Evolutionary conservation across 2,329 filamentous ascomycete species (phyloP).

Genomic region (Xylaria sp.): DNA sequence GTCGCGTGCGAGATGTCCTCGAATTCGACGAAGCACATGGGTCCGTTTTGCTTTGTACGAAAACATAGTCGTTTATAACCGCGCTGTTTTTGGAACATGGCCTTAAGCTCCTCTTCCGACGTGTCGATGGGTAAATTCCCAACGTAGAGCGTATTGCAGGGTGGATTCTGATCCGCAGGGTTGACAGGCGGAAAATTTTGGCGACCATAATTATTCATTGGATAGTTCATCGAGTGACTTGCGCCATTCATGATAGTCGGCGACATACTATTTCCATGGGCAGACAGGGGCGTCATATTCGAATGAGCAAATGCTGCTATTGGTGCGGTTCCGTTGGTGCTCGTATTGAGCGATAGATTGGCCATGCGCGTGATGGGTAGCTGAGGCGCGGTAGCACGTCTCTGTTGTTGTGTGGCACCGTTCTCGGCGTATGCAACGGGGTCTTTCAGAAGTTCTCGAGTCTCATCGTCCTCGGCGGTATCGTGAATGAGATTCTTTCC

Average conservation of each 20-base stretch:
- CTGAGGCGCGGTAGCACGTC: constrained; percentile 77
- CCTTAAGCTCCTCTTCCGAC: constrained; percentile 94
- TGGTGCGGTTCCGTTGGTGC: constrained; percentile 63
- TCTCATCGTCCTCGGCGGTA: constrained; percentile 75
- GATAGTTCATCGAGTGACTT: constrained; percentile 60
- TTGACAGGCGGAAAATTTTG: constrained; percentile 87
- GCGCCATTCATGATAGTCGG: constrained; percentile 62
- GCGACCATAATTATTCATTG: constrained; percentile 63
- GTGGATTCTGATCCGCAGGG: constrained; percentile 94
- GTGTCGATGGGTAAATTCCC: constrained; percentile 95
- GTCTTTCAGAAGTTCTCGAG: constrained; percentile 75
- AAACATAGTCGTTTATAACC: constrained; percentile 97
- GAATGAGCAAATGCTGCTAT: constrained; percentile 58
- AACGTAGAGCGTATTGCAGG: constrained; percentile 97
- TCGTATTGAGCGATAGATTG: constrained; percentile 77
- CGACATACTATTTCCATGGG: constrained; percentile 62
- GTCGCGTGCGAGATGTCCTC: constrained; percentile 93
- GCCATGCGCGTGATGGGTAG: constrained; percentile 75
- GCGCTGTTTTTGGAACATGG: constrained; percentile 89
- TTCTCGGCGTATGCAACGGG: constrained; percentile 79
- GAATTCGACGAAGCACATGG: constrained; percentile 99
- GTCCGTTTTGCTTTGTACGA: constrained; percentile 91
- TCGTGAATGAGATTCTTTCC: constrained; percentile 79
- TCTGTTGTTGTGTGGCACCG: constrained; percentile 65
- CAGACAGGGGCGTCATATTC: constrained; percentile 52